A percentile compares a stretch with the other conserved stretches of the same genome.
phyloP scores from a whole-genome alignment of 1,139 yeast genomes.

The Candida sp. region DNA sequence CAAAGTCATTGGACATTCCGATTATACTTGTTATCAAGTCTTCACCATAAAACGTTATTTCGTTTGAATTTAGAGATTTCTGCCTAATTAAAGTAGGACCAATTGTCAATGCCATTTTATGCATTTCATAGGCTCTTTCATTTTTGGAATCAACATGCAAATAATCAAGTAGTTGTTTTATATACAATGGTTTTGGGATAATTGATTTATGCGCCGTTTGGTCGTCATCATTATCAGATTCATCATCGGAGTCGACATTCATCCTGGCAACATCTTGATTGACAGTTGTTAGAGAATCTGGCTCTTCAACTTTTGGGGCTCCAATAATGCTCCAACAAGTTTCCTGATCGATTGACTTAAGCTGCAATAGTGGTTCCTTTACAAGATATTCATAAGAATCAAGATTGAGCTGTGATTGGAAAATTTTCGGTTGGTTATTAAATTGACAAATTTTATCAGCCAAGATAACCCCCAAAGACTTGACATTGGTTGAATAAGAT shows the following conservation, averaged over 20 bases:
- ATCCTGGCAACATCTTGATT: slow-evolving; percentile 1
- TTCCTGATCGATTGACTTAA: neutral
- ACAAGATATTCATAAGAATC: slow-evolving; percentile 7
- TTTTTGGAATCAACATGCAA: slow-evolving; percentile 41
- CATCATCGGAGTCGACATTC: slow-evolving; percentile 31
- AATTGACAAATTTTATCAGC: slow-evolving; percentile 43
- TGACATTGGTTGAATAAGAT: slow-evolving; percentile 38
- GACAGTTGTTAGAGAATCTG: slow-evolving; percentile 6
- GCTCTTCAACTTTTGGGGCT: slow-evolving; percentile 7
- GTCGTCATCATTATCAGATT: slow-evolving; percentile 55
- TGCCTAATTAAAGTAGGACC: slow-evolving; percentile 57
- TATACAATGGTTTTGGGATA: slow-evolving; percentile 54
- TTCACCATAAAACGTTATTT: slow-evolving; percentile 46
- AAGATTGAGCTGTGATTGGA: slow-evolving; percentile 22
- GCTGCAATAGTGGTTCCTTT: slow-evolving; percentile 3
- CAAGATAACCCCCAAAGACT: slow-evolving; percentile 41
- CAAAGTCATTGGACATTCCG: slow-evolving; percentile 47
- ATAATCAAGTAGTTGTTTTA: slow-evolving; percentile 60
- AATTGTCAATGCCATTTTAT: slow-evolving; percentile 41
- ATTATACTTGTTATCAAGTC: slow-evolving; percentile 44
- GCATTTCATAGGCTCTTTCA: slow-evolving; percentile 49
- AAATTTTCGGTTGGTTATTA: slow-evolving; percentile 30
- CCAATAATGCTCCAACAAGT: slow-evolving; percentile 14
- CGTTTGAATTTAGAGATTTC: slow-evolving; percentile 52
- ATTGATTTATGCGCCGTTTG: slow-evolving; percentile 30